A percentile compares a stretch with the other conserved stretches of the same genome.
Evolutionary conservation across 2,329 filamentous ascomycete species (phyloP).

Genomic region (Botrytis fabae): DNA sequence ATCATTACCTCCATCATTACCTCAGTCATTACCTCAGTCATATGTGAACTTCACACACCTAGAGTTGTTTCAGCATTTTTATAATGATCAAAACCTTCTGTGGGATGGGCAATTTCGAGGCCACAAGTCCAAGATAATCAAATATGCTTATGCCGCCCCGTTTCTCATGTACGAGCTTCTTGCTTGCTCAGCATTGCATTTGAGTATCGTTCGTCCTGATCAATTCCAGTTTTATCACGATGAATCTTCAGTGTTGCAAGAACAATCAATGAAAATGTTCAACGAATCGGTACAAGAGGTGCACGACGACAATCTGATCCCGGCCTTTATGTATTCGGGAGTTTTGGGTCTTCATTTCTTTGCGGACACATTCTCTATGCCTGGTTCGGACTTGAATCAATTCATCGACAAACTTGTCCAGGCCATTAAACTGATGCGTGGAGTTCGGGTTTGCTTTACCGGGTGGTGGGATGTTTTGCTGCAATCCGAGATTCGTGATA

Average conservation of each 20-base stretch:
- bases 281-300: constrained; percentile 34
- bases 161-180: constrained; percentile 42
- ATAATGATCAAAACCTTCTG: neutral
- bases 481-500: constrained; percentile 34
- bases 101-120: neutral
- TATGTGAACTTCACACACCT: constrained; percentile 40
- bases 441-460: constrained; percentile 34
- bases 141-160: constrained; percentile 26
- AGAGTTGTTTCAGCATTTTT: constrained; percentile 41
- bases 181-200: constrained; percentile 41
- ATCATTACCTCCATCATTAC: neutral
- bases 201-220: constrained; percentile 34
- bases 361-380: constrained; percentile 41
- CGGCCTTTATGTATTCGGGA: constrained; percentile 40
- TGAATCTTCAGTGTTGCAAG: constrained; percentile 41
- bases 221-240: constrained; percentile 35
- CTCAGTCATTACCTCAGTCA: constrained; percentile 7
- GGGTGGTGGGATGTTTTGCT: constrained; percentile 33
- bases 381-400: constrained; percentile 37
- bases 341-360: constrained; percentile 43
- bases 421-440: constrained; percentile 36
- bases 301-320: constrained; percentile 31
- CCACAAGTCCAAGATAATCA: neutral
- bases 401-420: constrained; percentile 39
- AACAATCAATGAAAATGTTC: constrained; percentile 38